Evolutionary conservation across 2,329 filamentous ascomycete species (phyloP).

Genomic region (Nemania bipapillata): DNA sequence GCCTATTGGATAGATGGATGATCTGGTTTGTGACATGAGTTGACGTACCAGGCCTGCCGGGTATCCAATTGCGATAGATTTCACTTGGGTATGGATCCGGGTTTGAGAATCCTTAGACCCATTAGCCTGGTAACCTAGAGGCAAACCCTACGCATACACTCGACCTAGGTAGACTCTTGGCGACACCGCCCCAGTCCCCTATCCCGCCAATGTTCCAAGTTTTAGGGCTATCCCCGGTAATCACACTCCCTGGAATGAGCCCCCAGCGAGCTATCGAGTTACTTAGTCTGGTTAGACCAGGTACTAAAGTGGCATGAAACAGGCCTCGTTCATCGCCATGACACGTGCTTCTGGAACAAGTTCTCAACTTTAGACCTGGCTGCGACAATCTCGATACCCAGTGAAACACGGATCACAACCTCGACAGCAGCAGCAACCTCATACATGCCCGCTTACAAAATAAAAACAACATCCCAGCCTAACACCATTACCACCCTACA

Average conservation of each 20-base stretch:
- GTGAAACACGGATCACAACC: slow-evolving; percentile 38
- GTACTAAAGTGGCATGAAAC: background rate
- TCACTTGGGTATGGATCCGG: no score
- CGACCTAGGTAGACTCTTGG: no score
- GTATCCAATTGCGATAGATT: no score
- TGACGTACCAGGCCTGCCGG: no score
- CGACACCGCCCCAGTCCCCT: no score
- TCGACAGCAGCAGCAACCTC: background rate
- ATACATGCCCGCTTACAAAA: background rate
- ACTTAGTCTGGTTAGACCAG: background rate
- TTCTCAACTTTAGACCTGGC: slow-evolving; percentile 22
- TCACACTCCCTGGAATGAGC: background rate
- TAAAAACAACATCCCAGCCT: background rate
- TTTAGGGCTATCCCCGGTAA: background rate
- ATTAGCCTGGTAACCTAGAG: no score
- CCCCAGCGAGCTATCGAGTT: background rate
- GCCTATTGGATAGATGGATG: no score
- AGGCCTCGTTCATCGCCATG: slow-evolving; percentile 1
- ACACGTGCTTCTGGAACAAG: slow-evolving; percentile 40
- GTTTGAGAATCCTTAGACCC: no score
- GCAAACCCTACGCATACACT: no score
- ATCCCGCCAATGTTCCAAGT: no score
- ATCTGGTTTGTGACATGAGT: no score
- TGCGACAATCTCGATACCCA: slow-evolving; percentile 37
- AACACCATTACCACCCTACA: background rate